A percentile compares a stretch with the other conserved stretches of the same genome.
phyloP scores from a whole-genome alignment of 2,329 filamentous ascomycete genomes.

The Fusarium brevicatenulatum region DNA sequence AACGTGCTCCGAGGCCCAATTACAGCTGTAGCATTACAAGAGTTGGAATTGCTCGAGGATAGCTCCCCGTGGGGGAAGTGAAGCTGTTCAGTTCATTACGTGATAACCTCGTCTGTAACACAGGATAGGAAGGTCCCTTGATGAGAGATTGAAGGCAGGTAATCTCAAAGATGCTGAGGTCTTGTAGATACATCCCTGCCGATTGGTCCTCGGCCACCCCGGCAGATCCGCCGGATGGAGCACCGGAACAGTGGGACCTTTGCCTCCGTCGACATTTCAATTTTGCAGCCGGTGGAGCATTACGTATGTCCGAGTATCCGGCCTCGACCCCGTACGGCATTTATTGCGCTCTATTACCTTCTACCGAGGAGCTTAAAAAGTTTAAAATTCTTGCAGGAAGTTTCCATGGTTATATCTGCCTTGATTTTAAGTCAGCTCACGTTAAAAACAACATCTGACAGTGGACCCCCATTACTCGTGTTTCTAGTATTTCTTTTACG shows the following conservation, averaged over 20 bases:
- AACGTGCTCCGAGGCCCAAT: conserved; percentile 12
- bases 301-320: background rate
- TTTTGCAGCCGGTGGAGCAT: background rate
- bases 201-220: conserved; percentile 33
- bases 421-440: background rate
- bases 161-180: conserved; percentile 1
- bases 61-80: conserved; percentile 30
- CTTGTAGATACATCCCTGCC: background rate
- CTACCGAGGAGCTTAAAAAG: no score
- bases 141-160: background rate
- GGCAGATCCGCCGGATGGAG: conserved; percentile 27
- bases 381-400: no score
- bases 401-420: no score
- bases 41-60: background rate
- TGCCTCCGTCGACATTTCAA: conserved; percentile 14
- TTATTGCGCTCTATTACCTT: no score
- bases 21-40: conserved; percentile 4
- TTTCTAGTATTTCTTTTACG: conserved; percentile 39
- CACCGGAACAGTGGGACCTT: background rate
- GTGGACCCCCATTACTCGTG: conserved; percentile 15
- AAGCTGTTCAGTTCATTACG: conserved; percentile 15
- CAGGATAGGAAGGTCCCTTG: conserved; percentile 23
- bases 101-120: conserved; percentile 14
- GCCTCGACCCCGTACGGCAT: background rate
- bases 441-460: background rate